Evolutionary conservation across 768 basidiomycete species (phyloP).

Genomic region (Russula emetica): DNA sequence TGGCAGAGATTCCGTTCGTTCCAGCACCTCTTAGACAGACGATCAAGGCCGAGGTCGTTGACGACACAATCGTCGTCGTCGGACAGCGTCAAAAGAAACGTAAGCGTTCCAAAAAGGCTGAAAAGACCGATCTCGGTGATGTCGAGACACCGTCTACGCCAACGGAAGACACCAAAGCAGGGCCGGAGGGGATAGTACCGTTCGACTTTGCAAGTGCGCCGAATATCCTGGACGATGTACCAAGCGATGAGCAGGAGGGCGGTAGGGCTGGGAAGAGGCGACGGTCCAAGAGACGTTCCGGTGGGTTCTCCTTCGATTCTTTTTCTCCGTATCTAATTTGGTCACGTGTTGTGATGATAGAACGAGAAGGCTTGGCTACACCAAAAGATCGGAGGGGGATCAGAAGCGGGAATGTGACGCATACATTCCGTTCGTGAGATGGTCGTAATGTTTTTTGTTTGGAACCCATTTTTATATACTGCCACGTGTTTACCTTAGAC

Average conservation of each 20-base stretch:
- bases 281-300: constrained; percentile 37
- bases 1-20: constrained; percentile 74
- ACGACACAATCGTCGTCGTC: constrained; percentile 69
- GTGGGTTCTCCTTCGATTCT: constrained; percentile 2
- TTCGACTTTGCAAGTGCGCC: constrained; percentile 70
- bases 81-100: constrained; percentile 66
- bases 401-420: constrained; percentile 37
- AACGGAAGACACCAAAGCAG: constrained; percentile 28
- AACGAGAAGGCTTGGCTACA: constrained; percentile 32
- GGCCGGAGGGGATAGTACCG: constrained; percentile 35
- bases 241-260: constrained; percentile 37
- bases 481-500: too few species aligned
- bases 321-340: not conserved
- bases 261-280: constrained; percentile 32
- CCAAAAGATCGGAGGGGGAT: constrained; percentile 35
- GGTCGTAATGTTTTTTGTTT: not conserved
- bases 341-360: not conserved
- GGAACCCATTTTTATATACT: too few species aligned
- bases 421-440: constrained; percentile 32
- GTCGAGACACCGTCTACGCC: constrained; percentile 21
- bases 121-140: constrained; percentile 26
- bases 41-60: constrained; percentile 35
- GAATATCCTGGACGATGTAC: constrained; percentile 64
- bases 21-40: constrained; percentile 55
- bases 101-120: constrained; percentile 45